Percentiles rank a stretch among this genome's conserved stretches.
Evolutionary conservation across 148 eudicot species (phyloP).

Genomic region (Simmondsia chinensis): DNA sequence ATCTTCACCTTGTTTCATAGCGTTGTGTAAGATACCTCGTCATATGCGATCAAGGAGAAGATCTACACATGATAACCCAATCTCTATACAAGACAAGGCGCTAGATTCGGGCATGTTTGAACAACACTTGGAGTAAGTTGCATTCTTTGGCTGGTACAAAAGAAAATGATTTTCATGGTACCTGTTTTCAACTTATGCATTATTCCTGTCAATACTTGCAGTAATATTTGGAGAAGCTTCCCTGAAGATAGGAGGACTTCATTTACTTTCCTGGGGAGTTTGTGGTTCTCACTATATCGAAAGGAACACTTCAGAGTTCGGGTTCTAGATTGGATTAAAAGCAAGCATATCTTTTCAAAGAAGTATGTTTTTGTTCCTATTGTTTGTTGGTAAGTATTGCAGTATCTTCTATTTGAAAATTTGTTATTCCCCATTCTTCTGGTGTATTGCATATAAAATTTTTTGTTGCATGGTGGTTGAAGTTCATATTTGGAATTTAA

Average conservation of each 20-base stretch:
- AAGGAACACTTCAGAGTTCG: constrained; percentile 14
- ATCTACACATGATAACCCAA: neutral
- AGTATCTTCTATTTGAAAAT: neutral
- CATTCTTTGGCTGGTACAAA: neutral
- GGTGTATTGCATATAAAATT: neutral
- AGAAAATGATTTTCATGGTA: neutral
- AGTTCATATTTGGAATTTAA: neutral
- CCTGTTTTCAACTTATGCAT: neutral
- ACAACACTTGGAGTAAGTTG: constrained; percentile 39
- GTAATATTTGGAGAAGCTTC: constrained; percentile 43
- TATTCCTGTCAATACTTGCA: constrained; percentile 9
- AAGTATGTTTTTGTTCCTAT: constrained; percentile 72
- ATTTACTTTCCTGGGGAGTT: constrained; percentile 35
- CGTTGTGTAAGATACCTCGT: constrained; percentile 1
- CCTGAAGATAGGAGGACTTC: constrained; percentile 29
- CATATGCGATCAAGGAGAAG: constrained; percentile 10
- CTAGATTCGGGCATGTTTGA: constrained; percentile 28
- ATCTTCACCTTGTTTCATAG: constrained; percentile 6
- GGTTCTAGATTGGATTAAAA: constrained; percentile 42
- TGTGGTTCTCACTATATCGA: constrained; percentile 44
- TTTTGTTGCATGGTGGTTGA: neutral
- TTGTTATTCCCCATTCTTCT: neutral
- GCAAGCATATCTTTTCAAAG: constrained; percentile 48
- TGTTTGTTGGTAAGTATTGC: constrained; percentile 46
- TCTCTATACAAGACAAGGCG: constrained; percentile 11